Base-by-base conservation (phyloP, 768 basidiomycete species). In the Rhizopogon vinicolor region DNA sequence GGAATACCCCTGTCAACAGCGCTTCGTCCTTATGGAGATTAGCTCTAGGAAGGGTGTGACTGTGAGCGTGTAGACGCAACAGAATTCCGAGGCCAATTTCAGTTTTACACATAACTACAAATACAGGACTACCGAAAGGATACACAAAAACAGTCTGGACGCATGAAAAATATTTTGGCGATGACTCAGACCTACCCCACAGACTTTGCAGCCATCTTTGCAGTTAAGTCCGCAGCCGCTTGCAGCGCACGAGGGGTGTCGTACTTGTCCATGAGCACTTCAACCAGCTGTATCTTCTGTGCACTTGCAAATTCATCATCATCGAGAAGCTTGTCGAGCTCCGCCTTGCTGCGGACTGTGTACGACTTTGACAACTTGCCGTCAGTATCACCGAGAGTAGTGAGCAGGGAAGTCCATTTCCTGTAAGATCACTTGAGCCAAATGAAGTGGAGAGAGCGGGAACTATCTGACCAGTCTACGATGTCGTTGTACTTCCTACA, bases 401-500 rank as follows among this genome's bases (percentile, higher is more conserved):
- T 75, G n/a, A 90, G 73, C 33, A 91, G 75, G 54, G 74, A 73
- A 2, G 84, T 78, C 83, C 84, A 90, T 62, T 83, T 80, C 89
- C 77, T 78, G 54, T 9, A 28, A 13, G 5, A 19, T 51, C 18
- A 10, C 46, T 16, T 37, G 22, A 46, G 56, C 7, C 53, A 50
- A n/a, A 39, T 18, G 33, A 16, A 28, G n/a, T 28, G 5, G 12
- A 22, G 25, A 46, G 31, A 3, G 13, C 19, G 14, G 51, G 37
- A 2, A 19, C 6, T 19, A 22, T 62, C 75, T 54, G 39, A 77
- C 81, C 93, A 97, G 63, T 86, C 73, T 28, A 79, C 75, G 60
- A 98, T 87, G 65, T 97, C 86, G 67, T 96, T 96, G 72, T 97
- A 95, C 66, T 85, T 82, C 54, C 89, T 85, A 60, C 42, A 55